A percentile compares a stretch with the other conserved stretches of the same genome.
phyloP scores from a whole-genome alignment of 2,329 filamentous ascomycete genomes.

The Epichloe gansuensis region DNA sequence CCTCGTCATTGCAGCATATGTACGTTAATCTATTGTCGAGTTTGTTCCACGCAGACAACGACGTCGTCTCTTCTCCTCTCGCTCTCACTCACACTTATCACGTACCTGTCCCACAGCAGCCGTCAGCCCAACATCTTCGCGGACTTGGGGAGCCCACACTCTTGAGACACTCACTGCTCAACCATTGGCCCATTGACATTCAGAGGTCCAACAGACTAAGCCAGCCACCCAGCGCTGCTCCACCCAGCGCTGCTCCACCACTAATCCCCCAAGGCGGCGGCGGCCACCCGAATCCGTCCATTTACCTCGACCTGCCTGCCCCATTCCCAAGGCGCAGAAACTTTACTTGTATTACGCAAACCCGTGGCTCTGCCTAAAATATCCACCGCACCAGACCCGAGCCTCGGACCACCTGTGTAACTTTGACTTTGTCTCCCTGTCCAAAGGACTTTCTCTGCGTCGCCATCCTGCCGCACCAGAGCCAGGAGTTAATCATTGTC shows the following conservation, averaged over 20 bases:
- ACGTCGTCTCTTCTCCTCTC: not conserved
- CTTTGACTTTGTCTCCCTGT: conserved; percentile 11
- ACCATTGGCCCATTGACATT: not conserved
- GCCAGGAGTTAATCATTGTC: conserved; percentile 10
- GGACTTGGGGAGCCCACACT: not conserved
- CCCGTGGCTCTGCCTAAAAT: conserved; percentile 8
- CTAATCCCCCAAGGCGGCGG: not conserved
- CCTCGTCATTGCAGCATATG: not conserved
- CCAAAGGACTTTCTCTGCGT: conserved; percentile 8
- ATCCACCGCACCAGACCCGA: conserved; percentile 9
- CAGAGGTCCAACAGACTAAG: not conserved
- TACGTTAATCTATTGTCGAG: not conserved
- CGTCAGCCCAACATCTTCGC: not conserved
- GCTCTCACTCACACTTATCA: not conserved
- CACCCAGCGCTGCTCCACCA: not conserved
- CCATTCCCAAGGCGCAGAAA: conserved; percentile 9
- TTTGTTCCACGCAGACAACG: not conserved
- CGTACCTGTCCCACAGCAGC: not conserved
- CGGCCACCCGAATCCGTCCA: conserved; percentile 6
- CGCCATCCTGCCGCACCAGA: conserved; percentile 10
- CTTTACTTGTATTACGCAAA: conserved; percentile 13
- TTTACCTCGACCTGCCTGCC: conserved; percentile 7
- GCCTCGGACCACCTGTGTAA: conserved; percentile 13
- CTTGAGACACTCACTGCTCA: not conserved
- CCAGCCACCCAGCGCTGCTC: not conserved